phyloP scores from a whole-genome alignment of 441 rosid genomes.

The Adansonia grandidieri region DNA sequence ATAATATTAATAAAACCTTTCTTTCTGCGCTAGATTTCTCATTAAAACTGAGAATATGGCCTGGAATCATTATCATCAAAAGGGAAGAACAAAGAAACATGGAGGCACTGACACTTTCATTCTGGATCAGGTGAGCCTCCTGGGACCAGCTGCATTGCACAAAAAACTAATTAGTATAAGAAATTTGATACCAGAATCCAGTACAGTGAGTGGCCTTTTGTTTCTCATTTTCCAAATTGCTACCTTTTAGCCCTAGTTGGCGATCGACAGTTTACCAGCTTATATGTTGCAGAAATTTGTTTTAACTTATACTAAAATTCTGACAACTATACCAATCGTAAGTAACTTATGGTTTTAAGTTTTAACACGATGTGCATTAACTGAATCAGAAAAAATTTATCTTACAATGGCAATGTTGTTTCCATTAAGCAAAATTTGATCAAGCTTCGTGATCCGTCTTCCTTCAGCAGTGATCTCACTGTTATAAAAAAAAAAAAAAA shows the following conservation, averaged over 20 bases:
- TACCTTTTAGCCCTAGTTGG: not conserved
- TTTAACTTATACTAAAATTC: not conserved
- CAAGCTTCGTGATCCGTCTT: slow-evolving; percentile 90
- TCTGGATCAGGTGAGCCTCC: slow-evolving; percentile 86
- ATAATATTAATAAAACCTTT: not conserved
- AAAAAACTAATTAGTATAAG: slow-evolving; percentile 17
- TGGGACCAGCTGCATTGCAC: slow-evolving; percentile 76
- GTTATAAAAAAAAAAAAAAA: not conserved
- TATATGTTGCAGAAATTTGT: slow-evolving; percentile 4
- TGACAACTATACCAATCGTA: not conserved
- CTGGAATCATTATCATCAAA: slow-evolving; percentile 7
- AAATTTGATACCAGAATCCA: not conserved
- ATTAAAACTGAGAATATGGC: slow-evolving; percentile 13
- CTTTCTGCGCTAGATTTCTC: slow-evolving; percentile 8
- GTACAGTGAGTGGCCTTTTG: not conserved
- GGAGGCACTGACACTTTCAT: slow-evolving; percentile 34
- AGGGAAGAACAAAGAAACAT: not conserved
- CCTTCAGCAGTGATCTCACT: slow-evolving; percentile 97
- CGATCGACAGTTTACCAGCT: not conserved
- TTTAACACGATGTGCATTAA: not conserved
- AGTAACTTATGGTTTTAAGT: not conserved
- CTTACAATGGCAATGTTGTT: slow-evolving; percentile 95
- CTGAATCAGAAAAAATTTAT: slow-evolving; percentile 15
- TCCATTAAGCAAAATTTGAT: slow-evolving; percentile 93
- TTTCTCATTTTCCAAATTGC: slow-evolving; percentile 7